Evolutionary conservation across 805 yeast species (phyloP).

Genomic region (Middelhovenomyces tepae): DNA sequence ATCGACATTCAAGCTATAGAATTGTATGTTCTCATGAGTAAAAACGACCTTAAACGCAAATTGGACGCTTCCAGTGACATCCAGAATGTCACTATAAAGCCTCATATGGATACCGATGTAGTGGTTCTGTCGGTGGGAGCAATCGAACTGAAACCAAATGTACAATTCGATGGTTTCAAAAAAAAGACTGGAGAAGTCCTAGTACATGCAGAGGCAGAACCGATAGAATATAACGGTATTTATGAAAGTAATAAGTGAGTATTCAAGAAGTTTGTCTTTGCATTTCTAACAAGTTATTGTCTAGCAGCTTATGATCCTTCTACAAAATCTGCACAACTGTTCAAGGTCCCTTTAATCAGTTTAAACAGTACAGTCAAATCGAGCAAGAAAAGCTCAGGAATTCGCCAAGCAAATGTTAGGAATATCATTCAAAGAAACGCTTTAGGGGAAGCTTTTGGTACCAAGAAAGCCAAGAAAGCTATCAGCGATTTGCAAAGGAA

Average conservation of each 20-base stretch:
- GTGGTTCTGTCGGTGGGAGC: conserved; percentile 80
- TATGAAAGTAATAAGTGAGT: conserved; percentile 24
- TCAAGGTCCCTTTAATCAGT: conserved; percentile 53
- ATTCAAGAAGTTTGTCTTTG: conserved; percentile 24
- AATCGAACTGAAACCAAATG: conserved; percentile 47
- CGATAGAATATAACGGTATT: conserved; percentile 63
- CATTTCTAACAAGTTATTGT: no score
- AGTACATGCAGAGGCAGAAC: conserved; percentile 71
- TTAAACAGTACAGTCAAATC: conserved; percentile 57
- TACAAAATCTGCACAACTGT: conserved; percentile 55
- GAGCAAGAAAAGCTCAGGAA: conserved; percentile 49
- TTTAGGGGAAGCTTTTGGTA: conserved; percentile 94
- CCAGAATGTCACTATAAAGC: not conserved
- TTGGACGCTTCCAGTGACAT: conserved; percentile 13
- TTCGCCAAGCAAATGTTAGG: conserved; percentile 43
- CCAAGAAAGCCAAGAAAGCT: conserved; percentile 90
- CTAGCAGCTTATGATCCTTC: conserved; percentile 71
- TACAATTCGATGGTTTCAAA: conserved; percentile 55
- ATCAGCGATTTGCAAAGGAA: conserved; percentile 73
- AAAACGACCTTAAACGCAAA: not conserved
- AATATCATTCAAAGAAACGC: conserved; percentile 62
- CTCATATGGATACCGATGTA: conserved; percentile 1
- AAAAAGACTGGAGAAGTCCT: conserved; percentile 37
- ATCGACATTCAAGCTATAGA: conserved; percentile 1
- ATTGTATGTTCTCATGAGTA: conserved; percentile 1